A percentile compares a stretch with the other conserved stretches of the same genome.
Evolutionary conservation across 2,329 filamentous ascomycete species (phyloP).

Genomic region (Fusarium oxysporum): DNA sequence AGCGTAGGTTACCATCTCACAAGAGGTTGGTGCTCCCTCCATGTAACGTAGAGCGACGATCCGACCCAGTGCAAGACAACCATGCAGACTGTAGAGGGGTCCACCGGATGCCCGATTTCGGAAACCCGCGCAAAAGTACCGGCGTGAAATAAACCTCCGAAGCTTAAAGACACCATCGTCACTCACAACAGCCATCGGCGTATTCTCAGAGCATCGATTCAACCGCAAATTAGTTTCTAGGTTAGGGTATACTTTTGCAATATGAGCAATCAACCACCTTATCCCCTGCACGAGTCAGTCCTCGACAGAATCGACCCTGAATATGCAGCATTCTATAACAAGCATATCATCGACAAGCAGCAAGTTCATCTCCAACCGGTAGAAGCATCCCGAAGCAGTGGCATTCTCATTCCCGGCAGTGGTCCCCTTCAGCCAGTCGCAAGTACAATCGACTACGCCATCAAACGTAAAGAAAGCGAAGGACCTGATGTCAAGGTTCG

Average conservation of each 20-base stretch:
- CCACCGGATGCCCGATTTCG: constrained; percentile 4
- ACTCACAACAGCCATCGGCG: background rate
- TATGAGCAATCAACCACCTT: constrained; percentile 3
- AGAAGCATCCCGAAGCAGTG: background rate
- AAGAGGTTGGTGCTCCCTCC: background rate
- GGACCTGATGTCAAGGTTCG: background rate
- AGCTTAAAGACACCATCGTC: background rate
- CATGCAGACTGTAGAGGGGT: background rate
- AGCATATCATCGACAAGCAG: constrained; percentile 22
- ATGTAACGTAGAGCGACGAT: constrained; percentile 8
- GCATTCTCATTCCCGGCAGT: background rate
- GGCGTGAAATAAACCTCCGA: constrained; percentile 10
- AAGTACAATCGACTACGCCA: background rate
- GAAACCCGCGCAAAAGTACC: background rate
- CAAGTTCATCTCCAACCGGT: constrained; percentile 19
- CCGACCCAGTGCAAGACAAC: background rate
- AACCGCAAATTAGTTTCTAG: rapidly evolving
- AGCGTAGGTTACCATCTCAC: background rate
- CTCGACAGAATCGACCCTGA: background rate
- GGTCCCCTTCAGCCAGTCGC: constrained; percentile 1
- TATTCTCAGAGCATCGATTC: rapidly evolving
- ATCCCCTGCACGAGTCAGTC: constrained; percentile 3
- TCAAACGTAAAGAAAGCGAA: constrained; percentile 13
- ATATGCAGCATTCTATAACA: constrained; percentile 13
- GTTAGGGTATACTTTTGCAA: rapidly evolving